phyloP scores from a whole-genome alignment of 345 rosid species.

The Aurinia saxatilis region DNA sequence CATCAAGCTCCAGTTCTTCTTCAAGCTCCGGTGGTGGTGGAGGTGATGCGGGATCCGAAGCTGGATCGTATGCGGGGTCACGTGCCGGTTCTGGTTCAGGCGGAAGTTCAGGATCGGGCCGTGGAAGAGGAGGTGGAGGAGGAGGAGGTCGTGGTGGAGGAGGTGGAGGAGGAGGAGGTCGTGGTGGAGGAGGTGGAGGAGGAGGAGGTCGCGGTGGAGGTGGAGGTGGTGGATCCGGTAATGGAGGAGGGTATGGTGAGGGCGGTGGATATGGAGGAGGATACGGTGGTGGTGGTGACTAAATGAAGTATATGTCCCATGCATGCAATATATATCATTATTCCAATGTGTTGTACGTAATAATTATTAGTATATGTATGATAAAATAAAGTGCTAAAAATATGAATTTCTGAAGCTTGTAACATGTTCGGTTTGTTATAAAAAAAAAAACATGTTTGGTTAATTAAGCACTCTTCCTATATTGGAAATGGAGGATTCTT shows the following conservation, averaged over 20 bases:
- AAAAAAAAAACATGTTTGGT: conserved; percentile 9
- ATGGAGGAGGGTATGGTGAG: conserved; percentile 28
- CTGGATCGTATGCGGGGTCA: conserved; percentile 70
- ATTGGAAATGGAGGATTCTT: conserved; percentile 4
- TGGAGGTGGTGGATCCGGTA: conserved; percentile 22
- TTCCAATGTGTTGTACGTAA: conserved; percentile 1
- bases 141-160: conserved; percentile 8
- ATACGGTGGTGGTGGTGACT: conserved; percentile 25
- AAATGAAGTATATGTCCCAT: conserved; percentile 4
- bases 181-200: conserved; percentile 25
- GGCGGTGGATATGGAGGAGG: conserved; percentile 31
- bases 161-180: conserved; percentile 22
- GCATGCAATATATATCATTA: conserved; percentile 8
- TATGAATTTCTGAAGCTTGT: too few species aligned
- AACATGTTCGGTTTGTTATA: too few species aligned
- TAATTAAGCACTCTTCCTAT: conserved; percentile 5
- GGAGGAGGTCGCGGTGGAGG: conserved; percentile 27
- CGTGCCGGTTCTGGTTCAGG: conserved; percentile 48
- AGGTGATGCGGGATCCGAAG: conserved; percentile 49
- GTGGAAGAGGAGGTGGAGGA: conserved; percentile 22
- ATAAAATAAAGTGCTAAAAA: not conserved
- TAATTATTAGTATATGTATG: not conserved
- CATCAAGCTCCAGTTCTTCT: conserved; percentile 42
- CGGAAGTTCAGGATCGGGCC: conserved; percentile 24
- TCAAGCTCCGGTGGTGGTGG: conserved; percentile 49